These are phyloP conservation scores for Suillus fuscotomentosus DNA, from an alignment of 768 basidiomycete genomes.

Conservation along the genomic window DNA sequence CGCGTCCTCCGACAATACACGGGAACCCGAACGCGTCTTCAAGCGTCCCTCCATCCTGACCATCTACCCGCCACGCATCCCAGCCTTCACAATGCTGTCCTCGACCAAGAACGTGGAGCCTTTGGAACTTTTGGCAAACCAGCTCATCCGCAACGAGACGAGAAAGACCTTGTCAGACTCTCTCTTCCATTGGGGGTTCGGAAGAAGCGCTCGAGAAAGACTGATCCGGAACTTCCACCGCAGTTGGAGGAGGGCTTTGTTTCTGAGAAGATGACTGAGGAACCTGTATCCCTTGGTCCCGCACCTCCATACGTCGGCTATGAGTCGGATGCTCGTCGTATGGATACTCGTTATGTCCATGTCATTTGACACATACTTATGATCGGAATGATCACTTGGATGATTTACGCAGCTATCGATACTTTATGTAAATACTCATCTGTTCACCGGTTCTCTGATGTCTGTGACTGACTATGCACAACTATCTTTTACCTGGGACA, in stretches of 20 bases:
- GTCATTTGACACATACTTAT: neutral
- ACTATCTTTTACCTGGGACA: too few relatives aligned
- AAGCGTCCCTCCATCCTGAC: slow-evolving; percentile 32
- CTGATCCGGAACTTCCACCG: neutral
- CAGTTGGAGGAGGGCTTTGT: slow-evolving; percentile 1
- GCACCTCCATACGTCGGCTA: neutral
- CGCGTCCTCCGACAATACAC: slow-evolving; percentile 29
- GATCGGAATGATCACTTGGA: neutral
- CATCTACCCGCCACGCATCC: slow-evolving; percentile 53
- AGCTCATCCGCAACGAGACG: neutral
- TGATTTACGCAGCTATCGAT: neutral
- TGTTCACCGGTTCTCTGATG: too few relatives aligned
- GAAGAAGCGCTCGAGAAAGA: slow-evolving; percentile 1
- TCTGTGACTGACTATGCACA: too few relatives aligned
- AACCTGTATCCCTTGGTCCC: neutral
- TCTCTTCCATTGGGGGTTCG: neutral
- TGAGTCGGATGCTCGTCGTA: neutral
- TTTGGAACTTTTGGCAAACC: slow-evolving; percentile 17
- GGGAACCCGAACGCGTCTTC: slow-evolving; percentile 25
- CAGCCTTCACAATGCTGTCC: slow-evolving; percentile 50
- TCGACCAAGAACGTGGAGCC: slow-evolving; percentile 30
- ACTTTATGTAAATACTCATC: too few relatives aligned
- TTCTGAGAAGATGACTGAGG: neutral
- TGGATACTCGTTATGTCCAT: neutral
- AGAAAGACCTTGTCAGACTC: neutral